phyloP scores from a whole-genome alignment of 192 early-diverging fungal genomes.

The Coemansia sp. region DNA sequence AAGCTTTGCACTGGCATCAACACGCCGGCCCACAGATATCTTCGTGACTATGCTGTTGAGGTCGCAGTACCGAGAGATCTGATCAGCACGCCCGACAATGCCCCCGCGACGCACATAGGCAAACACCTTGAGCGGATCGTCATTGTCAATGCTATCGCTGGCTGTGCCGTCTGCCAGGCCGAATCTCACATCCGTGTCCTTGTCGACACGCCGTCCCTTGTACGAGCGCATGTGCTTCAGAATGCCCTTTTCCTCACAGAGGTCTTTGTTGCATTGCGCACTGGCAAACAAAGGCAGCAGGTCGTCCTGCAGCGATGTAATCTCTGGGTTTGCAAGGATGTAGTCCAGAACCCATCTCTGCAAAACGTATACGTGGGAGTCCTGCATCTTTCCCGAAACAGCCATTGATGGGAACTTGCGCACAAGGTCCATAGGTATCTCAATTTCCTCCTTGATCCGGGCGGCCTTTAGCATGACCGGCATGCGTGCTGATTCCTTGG shows the following conservation, averaged over 20 bases:
- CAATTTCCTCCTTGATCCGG: constrained; percentile 20
- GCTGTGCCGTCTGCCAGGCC: constrained; percentile 25
- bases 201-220: constrained; percentile 39
- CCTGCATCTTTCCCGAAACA: constrained; percentile 79
- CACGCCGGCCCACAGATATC: constrained; percentile 55
- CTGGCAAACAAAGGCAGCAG: constrained; percentile 85
- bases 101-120: constrained; percentile 65
- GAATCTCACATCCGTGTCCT: constrained; percentile 37
- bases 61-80: constrained; percentile 80
- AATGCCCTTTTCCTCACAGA: constrained; percentile 50
- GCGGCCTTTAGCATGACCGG: neutral
- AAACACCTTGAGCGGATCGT: constrained; percentile 56
- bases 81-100: constrained; percentile 83
- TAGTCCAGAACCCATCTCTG: constrained; percentile 92
- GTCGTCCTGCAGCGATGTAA: constrained; percentile 79
- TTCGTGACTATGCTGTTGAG: constrained; percentile 74
- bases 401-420: constrained; percentile 78
- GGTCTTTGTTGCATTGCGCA: constrained; percentile 76
- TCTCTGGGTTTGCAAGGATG: constrained; percentile 62
- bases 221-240: constrained; percentile 34
- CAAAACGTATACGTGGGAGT: constrained; percentile 93
- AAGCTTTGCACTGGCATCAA: constrained; percentile 72
- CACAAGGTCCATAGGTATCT: constrained; percentile 57
- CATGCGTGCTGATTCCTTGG: neutral
- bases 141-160: constrained; percentile 43